These are phyloP conservation scores for Arthrobotrys entomopaga DNA, from an alignment of 2,329 filamentous ascomycete genomes.

Conservation along the genomic window DNA sequence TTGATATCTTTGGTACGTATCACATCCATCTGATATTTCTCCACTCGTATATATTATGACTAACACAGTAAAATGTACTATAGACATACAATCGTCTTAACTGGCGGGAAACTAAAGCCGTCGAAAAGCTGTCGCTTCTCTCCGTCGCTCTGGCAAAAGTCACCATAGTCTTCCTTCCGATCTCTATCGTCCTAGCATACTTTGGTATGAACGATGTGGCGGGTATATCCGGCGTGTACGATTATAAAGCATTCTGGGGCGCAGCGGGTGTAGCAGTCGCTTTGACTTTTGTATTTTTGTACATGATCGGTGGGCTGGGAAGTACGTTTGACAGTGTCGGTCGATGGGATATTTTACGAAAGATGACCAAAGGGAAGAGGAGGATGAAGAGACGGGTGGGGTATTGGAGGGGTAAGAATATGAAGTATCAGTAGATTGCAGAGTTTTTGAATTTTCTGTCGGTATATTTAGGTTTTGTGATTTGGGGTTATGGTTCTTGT, in stretches of 20 bases:
- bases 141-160: conserved; percentile 67
- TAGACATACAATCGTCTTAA: conserved; percentile 68
- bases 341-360: conserved; percentile 24
- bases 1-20: conserved; percentile 62
- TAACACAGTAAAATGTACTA: not conserved
- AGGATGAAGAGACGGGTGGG: conserved; percentile 17
- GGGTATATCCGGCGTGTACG: conserved; percentile 47
- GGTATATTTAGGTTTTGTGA: conserved; percentile 3
- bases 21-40: too few relatives aligned
- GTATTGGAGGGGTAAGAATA: conserved; percentile 10
- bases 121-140: conserved; percentile 66
- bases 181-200: conserved; percentile 67
- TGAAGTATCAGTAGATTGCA: conserved; percentile 9
- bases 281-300: conserved; percentile 47
- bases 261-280: conserved; percentile 36
- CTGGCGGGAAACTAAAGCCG: conserved; percentile 66
- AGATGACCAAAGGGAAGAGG: conserved; percentile 29
- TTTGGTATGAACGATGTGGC: conserved; percentile 64
- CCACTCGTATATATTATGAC: too few relatives aligned
- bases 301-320: conserved; percentile 41
- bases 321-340: conserved; percentile 34
- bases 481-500: not conserved
- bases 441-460: not conserved
- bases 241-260: conserved; percentile 39
- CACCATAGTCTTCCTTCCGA: conserved; percentile 67